These are phyloP conservation scores for Globisporangium parvum DNA, from an alignment of 352 stramenopile genomes.

Conservation along the genomic window DNA sequence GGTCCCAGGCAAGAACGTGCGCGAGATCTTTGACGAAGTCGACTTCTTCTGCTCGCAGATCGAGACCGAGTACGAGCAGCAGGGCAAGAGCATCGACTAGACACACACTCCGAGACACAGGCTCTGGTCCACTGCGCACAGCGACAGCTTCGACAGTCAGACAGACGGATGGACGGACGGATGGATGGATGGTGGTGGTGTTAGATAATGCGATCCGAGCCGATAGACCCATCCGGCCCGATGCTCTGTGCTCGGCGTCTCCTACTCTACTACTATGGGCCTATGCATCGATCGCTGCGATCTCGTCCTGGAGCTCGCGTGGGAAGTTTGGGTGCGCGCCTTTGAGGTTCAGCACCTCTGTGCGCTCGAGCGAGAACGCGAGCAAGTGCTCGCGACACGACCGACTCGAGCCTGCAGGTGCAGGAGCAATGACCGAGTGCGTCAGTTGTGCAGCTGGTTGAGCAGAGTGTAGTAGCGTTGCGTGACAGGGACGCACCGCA, in stretches of 20 bases:
- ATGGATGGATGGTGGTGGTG: background rate
- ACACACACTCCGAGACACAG: conserved; percentile 4
- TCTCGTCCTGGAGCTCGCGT: conserved; percentile 39
- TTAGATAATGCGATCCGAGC: background rate
- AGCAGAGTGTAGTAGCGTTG: background rate
- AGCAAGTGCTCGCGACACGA: conserved; percentile 46
- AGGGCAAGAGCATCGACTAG: conserved; percentile 83
- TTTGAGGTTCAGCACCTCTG: conserved; percentile 32
- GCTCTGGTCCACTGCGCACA: no score
- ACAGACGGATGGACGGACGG: background rate
- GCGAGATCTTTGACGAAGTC: conserved; percentile 81
- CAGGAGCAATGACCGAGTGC: background rate
- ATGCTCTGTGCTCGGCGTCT: background rate
- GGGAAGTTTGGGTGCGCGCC: conserved; percentile 32
- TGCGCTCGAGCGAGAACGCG: conserved; percentile 43
- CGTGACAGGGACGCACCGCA: conserved; percentile 37
- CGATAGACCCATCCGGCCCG: background rate
- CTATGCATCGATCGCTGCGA: conserved; percentile 44
- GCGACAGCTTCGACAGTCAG: no score
- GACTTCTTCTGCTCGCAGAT: conserved; percentile 84
- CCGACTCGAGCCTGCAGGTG: conserved; percentile 36
- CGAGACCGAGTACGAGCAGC: conserved; percentile 78
- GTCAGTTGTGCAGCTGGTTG: background rate
- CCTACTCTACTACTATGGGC: conserved; percentile 10
- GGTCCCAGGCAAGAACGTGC: conserved; percentile 66